Conservation (phyloP, 495 filamentous ascomycete genomes). For the Penicillium manginii region DNA sequence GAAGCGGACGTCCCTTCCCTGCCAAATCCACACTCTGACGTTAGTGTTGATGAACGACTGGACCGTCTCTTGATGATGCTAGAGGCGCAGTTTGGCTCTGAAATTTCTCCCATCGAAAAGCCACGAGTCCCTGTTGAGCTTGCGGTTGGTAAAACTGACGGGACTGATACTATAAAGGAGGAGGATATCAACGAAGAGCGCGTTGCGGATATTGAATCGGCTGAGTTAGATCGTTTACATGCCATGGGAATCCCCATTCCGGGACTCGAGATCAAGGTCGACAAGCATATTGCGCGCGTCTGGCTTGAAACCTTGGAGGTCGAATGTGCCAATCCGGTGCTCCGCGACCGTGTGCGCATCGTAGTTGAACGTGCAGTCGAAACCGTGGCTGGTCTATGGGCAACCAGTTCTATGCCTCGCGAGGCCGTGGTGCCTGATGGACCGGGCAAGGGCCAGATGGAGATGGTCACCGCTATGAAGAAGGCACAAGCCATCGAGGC, state of each 20-base stretch:
- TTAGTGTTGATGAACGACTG: slow-evolving; percentile 74
- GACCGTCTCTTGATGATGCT: slow-evolving; percentile 91
- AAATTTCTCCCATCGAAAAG: slow-evolving; percentile 71
- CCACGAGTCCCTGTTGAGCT: slow-evolving; percentile 57
- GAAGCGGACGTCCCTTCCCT: slow-evolving; percentile 32
- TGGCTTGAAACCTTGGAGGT: slow-evolving; percentile 92
- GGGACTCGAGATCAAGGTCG: slow-evolving; percentile 83
- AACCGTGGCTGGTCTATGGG: slow-evolving; percentile 79
- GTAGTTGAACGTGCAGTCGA: slow-evolving; percentile 94
- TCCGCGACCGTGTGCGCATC: slow-evolving; percentile 79
- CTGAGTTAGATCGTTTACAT: slow-evolving; percentile 71
- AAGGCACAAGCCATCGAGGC: slow-evolving; percentile 34
- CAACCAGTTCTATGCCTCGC: slow-evolving; percentile 32
- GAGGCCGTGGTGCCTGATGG: slow-evolving; percentile 27
- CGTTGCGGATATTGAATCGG: slow-evolving; percentile 57
- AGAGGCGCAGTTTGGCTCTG: slow-evolving; percentile 89
- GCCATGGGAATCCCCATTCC: slow-evolving; percentile 84
- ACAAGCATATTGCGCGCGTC: slow-evolving; percentile 83
- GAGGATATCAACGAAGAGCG: slow-evolving; percentile 48
- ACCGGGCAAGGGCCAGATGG: slow-evolving; percentile 12
- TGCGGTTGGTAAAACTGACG: slow-evolving; percentile 43
- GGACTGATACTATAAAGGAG: slow-evolving; percentile 18
- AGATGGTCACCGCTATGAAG: slow-evolving; percentile 19
- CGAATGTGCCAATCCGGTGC: slow-evolving; percentile 73
- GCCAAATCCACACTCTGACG: slow-evolving; percentile 71